phyloP scores from a whole-genome alignment of 192 early-diverging fungal species.

The Dissophora ornata region DNA sequence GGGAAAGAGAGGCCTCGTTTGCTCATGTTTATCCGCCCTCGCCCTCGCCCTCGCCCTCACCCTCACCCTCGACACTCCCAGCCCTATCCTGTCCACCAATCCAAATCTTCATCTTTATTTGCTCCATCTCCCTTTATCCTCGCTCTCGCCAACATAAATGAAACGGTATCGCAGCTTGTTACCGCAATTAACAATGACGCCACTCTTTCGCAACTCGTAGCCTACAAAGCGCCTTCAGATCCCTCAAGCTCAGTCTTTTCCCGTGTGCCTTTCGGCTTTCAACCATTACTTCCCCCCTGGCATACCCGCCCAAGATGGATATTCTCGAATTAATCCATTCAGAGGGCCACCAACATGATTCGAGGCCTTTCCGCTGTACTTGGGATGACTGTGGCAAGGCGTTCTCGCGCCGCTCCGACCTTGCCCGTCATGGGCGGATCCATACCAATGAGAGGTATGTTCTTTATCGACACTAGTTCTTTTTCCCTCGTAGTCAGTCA shows the following conservation, averaged over 20 bases:
- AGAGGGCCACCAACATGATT: conserved; percentile 53
- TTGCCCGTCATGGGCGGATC: conserved; percentile 81
- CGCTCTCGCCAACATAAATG: background rate
- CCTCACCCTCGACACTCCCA: too few relatives aligned
- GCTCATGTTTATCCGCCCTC: too few relatives aligned
- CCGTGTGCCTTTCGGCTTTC: conserved; percentile 24
- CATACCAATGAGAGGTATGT: conserved; percentile 79
- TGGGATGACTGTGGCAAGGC: conserved; percentile 74
- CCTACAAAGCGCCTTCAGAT: conserved; percentile 4
- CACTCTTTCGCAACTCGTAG: background rate
- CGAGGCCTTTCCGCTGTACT: conserved; percentile 64
- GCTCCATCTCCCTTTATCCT: too few relatives aligned
- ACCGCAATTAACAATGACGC: background rate
- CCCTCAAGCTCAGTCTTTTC: conserved; percentile 4
- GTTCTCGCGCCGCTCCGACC: conserved; percentile 77
- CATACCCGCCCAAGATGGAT: conserved; percentile 58
- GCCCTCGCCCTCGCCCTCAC: too few relatives aligned
- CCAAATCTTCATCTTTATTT: too few relatives aligned
- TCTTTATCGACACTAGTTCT: too few relatives aligned
- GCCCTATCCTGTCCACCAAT: too few relatives aligned
- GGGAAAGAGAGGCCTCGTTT: too few relatives aligned
- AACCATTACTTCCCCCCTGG: conserved; percentile 36
- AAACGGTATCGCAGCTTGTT: background rate
- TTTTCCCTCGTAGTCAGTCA: too few relatives aligned
- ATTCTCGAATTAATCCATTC: conserved; percentile 65